phyloP scores from a whole-genome alignment of 345 rosid species.

The Lepidium africanum region DNA sequence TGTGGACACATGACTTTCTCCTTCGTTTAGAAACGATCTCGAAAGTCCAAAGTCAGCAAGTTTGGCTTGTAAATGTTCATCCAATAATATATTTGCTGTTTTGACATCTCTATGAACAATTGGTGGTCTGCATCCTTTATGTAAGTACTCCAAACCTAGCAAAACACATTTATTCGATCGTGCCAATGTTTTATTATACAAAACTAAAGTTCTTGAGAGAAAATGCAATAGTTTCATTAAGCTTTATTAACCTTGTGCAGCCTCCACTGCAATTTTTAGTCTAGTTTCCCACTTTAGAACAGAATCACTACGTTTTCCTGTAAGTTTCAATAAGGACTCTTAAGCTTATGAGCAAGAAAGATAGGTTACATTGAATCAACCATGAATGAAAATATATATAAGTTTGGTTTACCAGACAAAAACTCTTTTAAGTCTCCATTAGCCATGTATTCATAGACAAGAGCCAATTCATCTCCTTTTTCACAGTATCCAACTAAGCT shows the following conservation, averaged over 20 bases:
- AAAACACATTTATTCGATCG: not conserved
- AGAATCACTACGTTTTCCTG: not conserved
- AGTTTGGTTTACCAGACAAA: conserved; percentile 27
- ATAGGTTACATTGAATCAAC: not conserved
- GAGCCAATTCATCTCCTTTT: conserved; percentile 24
- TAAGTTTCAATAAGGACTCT: not conserved
- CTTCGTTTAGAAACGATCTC: conserved; percentile 22
- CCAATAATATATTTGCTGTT: conserved; percentile 32
- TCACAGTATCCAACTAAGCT: conserved; percentile 37
- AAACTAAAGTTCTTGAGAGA: not conserved
- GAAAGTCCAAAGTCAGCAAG: conserved; percentile 39
- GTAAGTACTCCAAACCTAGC: conserved; percentile 34
- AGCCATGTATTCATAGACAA: conserved; percentile 45
- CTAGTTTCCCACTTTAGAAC: conserved; percentile 6
- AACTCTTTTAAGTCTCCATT: conserved; percentile 31
- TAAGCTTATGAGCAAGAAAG: not conserved
- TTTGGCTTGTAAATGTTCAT: conserved; percentile 32
- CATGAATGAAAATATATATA: not conserved
- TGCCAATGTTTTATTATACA: not conserved
- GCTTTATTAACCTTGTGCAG: conserved; percentile 20
- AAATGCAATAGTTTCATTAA: not conserved
- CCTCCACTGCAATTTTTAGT: conserved; percentile 12
- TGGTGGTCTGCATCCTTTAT: conserved; percentile 35
- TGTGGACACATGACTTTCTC: conserved; percentile 22
- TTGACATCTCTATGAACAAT: conserved; percentile 39